Evolutionary conservation across 129 eudicot species (phyloP).

Genomic region (Chrysanthemum lavandulifolium): DNA sequence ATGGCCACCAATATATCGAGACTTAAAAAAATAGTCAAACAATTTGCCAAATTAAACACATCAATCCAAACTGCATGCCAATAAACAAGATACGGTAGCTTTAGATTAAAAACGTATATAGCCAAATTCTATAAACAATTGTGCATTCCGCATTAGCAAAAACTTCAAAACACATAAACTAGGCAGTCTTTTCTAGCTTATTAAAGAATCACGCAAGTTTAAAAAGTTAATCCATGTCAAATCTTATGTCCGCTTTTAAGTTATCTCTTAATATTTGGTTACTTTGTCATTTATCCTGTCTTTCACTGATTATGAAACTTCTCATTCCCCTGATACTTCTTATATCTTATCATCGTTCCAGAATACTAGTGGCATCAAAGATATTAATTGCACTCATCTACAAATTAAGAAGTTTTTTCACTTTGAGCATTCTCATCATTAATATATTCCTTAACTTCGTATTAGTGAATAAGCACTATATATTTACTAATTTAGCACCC

Average conservation of each 20-base stretch:
- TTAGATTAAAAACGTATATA: constrained; percentile 5
- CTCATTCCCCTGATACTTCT: too few species aligned
- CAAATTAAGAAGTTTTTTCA: not conserved
- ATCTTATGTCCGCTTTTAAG: not conserved
- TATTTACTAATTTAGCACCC: not conserved
- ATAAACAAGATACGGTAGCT: constrained; percentile 16
- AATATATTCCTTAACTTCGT: not conserved
- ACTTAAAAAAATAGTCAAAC: constrained; percentile 62
- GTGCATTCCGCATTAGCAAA: not conserved
- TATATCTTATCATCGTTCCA: not conserved
- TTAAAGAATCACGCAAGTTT: not conserved
- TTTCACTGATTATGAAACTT: not conserved
- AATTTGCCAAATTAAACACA: constrained; percentile 41
- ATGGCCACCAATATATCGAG: constrained; percentile 26
- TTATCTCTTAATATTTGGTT: not conserved
- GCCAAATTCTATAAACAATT: not conserved
- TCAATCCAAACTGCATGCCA: constrained; percentile 41
- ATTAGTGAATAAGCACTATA: constrained; percentile 7
- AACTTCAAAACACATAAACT: not conserved
- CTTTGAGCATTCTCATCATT: constrained; percentile 18
- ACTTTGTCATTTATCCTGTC: not conserved
- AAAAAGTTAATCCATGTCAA: not conserved
- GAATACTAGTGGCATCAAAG: not conserved
- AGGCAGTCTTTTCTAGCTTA: not conserved
- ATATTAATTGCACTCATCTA: not conserved